These are phyloP conservation scores for Podila epigama DNA, from an alignment of 192 early-diverging fungal genomes.

Conservation along the genomic window DNA sequence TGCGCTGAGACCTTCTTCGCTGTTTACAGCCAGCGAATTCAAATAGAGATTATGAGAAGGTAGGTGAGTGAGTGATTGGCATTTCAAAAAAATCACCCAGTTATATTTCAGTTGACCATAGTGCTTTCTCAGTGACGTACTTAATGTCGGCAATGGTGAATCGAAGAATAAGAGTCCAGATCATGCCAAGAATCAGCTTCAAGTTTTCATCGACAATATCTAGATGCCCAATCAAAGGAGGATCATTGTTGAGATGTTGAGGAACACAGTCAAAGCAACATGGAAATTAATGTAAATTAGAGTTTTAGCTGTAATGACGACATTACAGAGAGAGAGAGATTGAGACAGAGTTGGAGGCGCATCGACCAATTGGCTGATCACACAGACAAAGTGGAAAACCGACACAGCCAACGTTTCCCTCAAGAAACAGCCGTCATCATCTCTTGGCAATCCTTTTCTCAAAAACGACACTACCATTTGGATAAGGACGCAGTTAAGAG, in stretches of 20 bases:
- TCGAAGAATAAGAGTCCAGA: conserved; percentile 97
- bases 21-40: conserved; percentile 18
- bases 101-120: background rate
- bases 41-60: background rate
- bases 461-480: too few relatives aligned
- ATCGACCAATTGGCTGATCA: too few relatives aligned
- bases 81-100: background rate
- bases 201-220: conserved; percentile 94
- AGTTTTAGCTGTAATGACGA: background rate
- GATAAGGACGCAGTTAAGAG: conserved; percentile 1
- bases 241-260: background rate
- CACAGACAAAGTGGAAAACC: too few relatives aligned
- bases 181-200: conserved; percentile 94
- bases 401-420: too few relatives aligned
- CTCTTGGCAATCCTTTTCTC: background rate
- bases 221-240: conserved; percentile 6
- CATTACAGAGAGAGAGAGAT: too few relatives aligned
- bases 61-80: background rate
- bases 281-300: background rate
- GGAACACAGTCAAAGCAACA: background rate
- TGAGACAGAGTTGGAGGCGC: background rate
- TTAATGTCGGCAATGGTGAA: conserved; percentile 96
- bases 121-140: conserved; percentile 34
- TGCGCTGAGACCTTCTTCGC: conserved; percentile 93
- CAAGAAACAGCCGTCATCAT: too few relatives aligned